Evolutionary conservation across 768 basidiomycete genomes (phyloP).

Genomic region (Russula olivacea): DNA sequence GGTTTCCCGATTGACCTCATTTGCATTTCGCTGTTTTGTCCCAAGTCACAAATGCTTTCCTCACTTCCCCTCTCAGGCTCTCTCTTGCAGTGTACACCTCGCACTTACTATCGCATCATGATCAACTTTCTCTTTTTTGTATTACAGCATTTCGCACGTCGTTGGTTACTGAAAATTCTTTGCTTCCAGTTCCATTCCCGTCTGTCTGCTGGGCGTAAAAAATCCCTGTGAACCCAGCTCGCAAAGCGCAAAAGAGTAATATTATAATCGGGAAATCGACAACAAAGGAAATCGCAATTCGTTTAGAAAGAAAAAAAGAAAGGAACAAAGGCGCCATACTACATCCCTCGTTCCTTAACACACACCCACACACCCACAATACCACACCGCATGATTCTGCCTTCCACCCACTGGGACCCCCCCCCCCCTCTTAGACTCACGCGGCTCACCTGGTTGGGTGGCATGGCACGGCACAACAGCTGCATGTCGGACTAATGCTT

Average conservation of each 20-base stretch:
- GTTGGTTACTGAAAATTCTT: background rate
- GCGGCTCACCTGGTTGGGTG: background rate
- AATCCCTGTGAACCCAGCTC: background rate
- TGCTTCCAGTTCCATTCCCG: background rate
- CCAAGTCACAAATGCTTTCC: constrained; percentile 1
- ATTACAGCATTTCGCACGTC: constrained; percentile 8
- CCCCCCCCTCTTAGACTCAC: background rate
- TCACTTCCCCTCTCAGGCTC: too few species aligned
- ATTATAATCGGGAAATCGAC: background rate
- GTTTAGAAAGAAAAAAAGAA: background rate
- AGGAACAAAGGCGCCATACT: background rate
- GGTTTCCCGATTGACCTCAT: background rate
- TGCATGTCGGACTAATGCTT: background rate
- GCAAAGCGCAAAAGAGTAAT: background rate
- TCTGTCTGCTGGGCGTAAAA: background rate
- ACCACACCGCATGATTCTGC: background rate
- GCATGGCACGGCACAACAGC: background rate
- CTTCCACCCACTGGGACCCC: background rate
- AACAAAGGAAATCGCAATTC: background rate
- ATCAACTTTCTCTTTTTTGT: constrained; percentile 10
- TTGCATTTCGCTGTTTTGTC: constrained; percentile 1
- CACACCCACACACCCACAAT: background rate
- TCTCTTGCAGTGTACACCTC: constrained; percentile 7
- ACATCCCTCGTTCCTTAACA: background rate
- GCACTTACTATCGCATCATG: constrained; percentile 12